Evolutionary conservation across 176 grass and related monocot genomes (phyloP).

Genomic region (Guadua angustifolia): DNA sequence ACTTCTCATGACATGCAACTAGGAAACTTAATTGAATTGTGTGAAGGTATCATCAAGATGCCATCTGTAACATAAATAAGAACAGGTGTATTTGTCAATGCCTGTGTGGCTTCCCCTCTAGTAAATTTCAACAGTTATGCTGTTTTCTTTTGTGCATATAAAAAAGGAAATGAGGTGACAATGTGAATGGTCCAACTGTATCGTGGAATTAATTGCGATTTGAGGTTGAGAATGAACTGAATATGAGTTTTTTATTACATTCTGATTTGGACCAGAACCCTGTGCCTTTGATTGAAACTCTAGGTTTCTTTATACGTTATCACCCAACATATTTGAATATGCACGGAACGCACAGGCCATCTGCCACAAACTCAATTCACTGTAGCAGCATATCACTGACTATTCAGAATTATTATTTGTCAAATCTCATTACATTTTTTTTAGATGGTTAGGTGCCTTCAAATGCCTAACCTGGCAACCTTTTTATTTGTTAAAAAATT

Average conservation of each 20-base stretch:
- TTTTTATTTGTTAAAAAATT: constrained; percentile 6
- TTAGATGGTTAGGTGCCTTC: not conserved
- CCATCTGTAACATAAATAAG: not conserved
- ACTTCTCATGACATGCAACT: not conserved
- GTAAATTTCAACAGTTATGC: constrained; percentile 9
- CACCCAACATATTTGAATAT: not conserved
- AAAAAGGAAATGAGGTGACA: constrained; percentile 20
- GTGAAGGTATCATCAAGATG: constrained; percentile 7
- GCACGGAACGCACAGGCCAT: not conserved
- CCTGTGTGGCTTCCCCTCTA: not conserved
- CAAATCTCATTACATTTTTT: constrained; percentile 5
- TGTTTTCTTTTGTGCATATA: not conserved
- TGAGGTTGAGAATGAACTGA: not conserved
- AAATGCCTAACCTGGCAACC: not conserved
- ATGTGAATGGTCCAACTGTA: constrained; percentile 19
- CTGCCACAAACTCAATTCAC: not conserved
- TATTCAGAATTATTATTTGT: not conserved
- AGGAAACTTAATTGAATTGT: constrained; percentile 1
- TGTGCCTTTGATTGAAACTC: constrained; percentile 16
- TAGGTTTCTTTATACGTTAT: constrained; percentile 14
- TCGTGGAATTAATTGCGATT: constrained; percentile 6
- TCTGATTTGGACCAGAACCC: constrained; percentile 20
- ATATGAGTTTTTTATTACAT: constrained; percentile 12
- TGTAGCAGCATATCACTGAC: not conserved
- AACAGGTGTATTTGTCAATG: not conserved